phyloP scores from a whole-genome alignment of 139 green algal species.

The Tetraselmis chui region DNA sequence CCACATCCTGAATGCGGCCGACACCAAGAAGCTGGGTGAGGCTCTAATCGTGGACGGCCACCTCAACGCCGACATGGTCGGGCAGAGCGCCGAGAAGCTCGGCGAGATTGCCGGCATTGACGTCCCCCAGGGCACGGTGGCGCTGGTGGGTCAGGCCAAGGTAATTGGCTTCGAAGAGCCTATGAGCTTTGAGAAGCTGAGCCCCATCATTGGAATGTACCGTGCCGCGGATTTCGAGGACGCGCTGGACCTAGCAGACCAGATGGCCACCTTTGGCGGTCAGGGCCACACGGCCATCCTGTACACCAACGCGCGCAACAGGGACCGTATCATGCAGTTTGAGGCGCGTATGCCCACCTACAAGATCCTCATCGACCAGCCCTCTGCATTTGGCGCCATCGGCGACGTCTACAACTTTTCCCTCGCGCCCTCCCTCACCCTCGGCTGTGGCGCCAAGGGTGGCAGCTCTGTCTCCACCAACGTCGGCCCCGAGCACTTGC shows the following conservation, averaged over 20 bases:
- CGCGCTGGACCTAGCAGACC: conserved; percentile 35
- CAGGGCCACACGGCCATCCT: conserved; percentile 47
- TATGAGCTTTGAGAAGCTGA: conserved; percentile 62
- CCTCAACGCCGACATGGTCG: conserved; percentile 56
- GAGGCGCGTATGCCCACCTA: not conserved
- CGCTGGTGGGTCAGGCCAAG: conserved; percentile 46
- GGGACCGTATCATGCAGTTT: conserved; percentile 38
- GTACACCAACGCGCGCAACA: conserved; percentile 53
- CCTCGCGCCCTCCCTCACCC: conserved; percentile 60
- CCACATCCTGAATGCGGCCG: conserved; percentile 53
- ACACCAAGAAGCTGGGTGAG: conserved; percentile 46
- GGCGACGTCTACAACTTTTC: conserved; percentile 68
- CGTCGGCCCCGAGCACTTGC: conserved; percentile 50
- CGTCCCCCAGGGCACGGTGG: conserved; percentile 35
- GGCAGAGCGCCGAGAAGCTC: conserved; percentile 46
- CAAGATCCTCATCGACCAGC: conserved; percentile 51
- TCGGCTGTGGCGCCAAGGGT: conserved; percentile 60
- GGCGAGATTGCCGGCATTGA: conserved; percentile 54
- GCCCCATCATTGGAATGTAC: conserved; percentile 48
- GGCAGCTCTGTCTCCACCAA: conserved; percentile 53
- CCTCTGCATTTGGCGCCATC: conserved; percentile 39
- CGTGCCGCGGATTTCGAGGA: conserved; percentile 27
- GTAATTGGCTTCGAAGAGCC: conserved; percentile 44
- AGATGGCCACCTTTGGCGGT: conserved; percentile 45
- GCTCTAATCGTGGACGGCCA: conserved; percentile 44